Conservation (phyloP, 139 green algal genomes). For the Closterium sp. region DNA sequence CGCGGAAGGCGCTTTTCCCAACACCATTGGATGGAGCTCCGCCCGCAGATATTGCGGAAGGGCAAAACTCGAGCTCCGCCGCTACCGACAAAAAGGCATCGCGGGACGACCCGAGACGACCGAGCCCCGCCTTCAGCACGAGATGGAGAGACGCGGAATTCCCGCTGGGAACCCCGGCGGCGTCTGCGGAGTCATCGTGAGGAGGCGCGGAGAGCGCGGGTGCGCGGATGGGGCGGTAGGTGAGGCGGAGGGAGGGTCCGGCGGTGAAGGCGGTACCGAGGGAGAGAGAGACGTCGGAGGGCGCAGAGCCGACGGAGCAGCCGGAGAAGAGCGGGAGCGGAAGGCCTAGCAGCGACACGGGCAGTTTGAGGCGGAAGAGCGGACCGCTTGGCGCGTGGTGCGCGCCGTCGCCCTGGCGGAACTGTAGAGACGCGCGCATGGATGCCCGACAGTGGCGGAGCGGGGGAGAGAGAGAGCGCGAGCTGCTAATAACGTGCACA, state of each 20-base stretch:
- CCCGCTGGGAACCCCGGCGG: not conserved
- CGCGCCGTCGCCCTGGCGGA: not conserved
- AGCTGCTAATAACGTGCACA: not conserved
- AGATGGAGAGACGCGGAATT: not conserved
- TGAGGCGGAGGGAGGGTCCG: not conserved
- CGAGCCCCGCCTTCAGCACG: not conserved
- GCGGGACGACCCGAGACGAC: not conserved
- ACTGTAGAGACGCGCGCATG: not conserved
- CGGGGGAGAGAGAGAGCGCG: not conserved
- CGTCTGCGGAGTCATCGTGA: not conserved
- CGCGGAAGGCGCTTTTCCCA: not conserved
- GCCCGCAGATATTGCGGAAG: not conserved
- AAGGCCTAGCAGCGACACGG: not conserved
- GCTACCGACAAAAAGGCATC: not conserved
- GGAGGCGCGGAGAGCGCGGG: not conserved
- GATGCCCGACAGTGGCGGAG: not conserved
- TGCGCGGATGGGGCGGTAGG: not conserved
- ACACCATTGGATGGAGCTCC: not conserved
- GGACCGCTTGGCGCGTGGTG: not conserved
- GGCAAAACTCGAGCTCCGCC: not conserved
- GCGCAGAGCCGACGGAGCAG: not conserved
- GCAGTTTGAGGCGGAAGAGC: slow-evolving; percentile 10
- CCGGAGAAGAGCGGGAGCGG: slow-evolving; percentile 3
- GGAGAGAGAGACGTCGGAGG: not conserved
- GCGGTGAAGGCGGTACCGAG: slow-evolving; percentile 1